Base-by-base conservation (phyloP, 139 green algal species). In the Chlamydomonas asymmetrica region DNA sequence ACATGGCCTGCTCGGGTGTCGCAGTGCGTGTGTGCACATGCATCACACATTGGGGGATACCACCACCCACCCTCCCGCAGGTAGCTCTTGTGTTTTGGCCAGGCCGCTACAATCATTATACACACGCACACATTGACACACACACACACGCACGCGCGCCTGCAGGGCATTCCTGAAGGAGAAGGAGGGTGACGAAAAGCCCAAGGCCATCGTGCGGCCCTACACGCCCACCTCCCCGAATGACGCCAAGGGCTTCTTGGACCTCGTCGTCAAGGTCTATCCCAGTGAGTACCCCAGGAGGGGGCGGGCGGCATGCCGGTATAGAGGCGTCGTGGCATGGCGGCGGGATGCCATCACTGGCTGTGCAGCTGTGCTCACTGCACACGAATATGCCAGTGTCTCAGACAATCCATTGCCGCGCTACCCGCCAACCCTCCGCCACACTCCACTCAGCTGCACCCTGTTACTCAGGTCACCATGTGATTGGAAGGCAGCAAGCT, bases 241-340 rank as follows among this genome's bases (percentile, higher is more conserved):
- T 20, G 82, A 87, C 27, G 56, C 73, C 16, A 54, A 66, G n/a
- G 82, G 82, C 23, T 74, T 82, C 68, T 31, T 87, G 56, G 82
- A 87, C 69, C 69, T 87, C 4, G 57, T 87, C 4, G 68, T 87
- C 66, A 87, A 87, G 73, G 82, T 87, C 59, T 77, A 77, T 59
- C 50, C 64, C 32, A 49, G n/a, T n/a, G n/a, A n/a, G n/a, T n/a
- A n/a, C n/a, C n/a, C n/a, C n/a, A n/a, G 22, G 64, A 37, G 9
- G 39, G 39, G 39, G 34, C 13, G 27, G 22, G 22, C 32, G n/a
- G 22, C 22, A 38, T 65, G 57, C 49, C n/a, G n/a, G n/a, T n/a
- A n/a, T n/a, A n/a, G n/a, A n/a, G n/a, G n/a, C n/a, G n/a, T n/a
- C n/a, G n/a, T n/a, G n/a, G n/a, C n/a, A n/a, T n/a, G n/a, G n/a